Base-by-base conservation (phyloP, 2,329 filamentous ascomycete species). In the Verticillium nubilum region DNA sequence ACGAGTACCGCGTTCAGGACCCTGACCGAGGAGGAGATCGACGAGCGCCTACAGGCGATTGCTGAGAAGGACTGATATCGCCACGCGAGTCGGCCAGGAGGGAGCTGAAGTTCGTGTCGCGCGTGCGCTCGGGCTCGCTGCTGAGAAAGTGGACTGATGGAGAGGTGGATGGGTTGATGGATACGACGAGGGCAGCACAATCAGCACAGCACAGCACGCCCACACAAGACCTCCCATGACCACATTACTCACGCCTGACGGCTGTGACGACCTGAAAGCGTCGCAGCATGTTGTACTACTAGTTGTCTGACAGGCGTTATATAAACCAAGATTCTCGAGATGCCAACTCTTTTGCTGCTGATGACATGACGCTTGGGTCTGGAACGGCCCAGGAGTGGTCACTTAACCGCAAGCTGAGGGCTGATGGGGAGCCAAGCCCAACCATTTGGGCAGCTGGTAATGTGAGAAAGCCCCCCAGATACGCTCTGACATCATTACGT, bases 11-110 rank as follows among this genome's bases (percentile, higher is more conserved):
- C 81, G 63, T 99, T 99, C 83, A 87, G 93, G 74, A 89, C 88
- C 67, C 83, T 99, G 76, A 96, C 91, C 29, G 94, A 97, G 78
- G 93, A 98, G 35, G 94, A 99, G 85, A 97, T 99, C 75, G 95
- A 99, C 71, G 95, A 98, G 79, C 86, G 95, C 77, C 86, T 99
- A 80, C 93, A 98, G 78, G 92, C 94, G 59, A 99, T 99, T 76
- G 92, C 92, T 61, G 95, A 99, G 84, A 98, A 97, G 86, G 95
- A 99, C 79, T 99, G 84, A 86, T 73, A 69, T 63, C 69, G 65
- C 64, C 60, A 47, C 42, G 19, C 42, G 42, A 47, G n/a, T 47
- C 42, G 42, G 42, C 19, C 42, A 25, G n/a, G 52, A 59, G 50
- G 60, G 58, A 56, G 47, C 47, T 33, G 33, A 58, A 50, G 52